Conservation (phyloP, 805 yeast species). For the Starmerella davenportii region DNA sequence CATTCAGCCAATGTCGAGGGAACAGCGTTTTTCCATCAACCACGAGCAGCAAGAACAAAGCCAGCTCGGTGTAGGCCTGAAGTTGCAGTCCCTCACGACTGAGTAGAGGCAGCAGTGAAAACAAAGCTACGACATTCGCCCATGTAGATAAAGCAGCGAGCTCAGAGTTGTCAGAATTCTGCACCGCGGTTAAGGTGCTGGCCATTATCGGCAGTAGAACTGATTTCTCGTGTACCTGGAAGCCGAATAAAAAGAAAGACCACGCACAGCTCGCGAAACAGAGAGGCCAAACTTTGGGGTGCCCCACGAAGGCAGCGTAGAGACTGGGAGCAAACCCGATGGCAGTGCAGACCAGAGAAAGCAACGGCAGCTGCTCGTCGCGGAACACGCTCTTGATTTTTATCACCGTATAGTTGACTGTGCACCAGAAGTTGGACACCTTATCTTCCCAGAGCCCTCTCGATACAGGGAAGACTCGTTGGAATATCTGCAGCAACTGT, state of each 20-base stretch:
- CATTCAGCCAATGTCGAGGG: conserved; percentile 37
- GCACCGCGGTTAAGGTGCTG: conserved; percentile 37
- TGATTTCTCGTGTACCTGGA: conserved; percentile 91
- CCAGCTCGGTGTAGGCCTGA: conserved; percentile 48
- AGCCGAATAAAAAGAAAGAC: conserved; percentile 77
- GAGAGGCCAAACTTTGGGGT: conserved; percentile 32
- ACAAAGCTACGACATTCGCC: conserved; percentile 69
- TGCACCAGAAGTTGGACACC: conserved; percentile 95
- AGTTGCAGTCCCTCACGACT: conserved; percentile 53
- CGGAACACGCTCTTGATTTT: conserved; percentile 46
- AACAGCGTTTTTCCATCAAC: conserved; percentile 18
- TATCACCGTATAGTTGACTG: conserved; percentile 51
- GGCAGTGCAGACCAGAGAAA: conserved; percentile 26
- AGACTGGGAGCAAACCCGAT: conserved; percentile 40
- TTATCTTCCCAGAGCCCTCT: conserved; percentile 94
- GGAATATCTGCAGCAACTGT: conserved; percentile 38
- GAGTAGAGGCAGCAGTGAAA: conserved; percentile 76
- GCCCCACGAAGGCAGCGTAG: conserved; percentile 27
- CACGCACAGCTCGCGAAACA: conserved; percentile 68
- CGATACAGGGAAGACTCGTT: conserved; percentile 74
- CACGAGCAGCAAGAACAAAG: conserved; percentile 56
- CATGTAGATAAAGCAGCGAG: conserved; percentile 63
- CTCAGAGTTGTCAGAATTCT: conserved; percentile 34
- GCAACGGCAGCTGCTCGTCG: conserved; percentile 38
- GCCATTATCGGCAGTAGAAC: conserved; percentile 80